A percentile compares a stretch with the other conserved stretches of the same genome.
These are phyloP conservation scores for Panicum hallii DNA, from an alignment of 202 grass and related monocot genomes.

Conservation along the genomic window DNA sequence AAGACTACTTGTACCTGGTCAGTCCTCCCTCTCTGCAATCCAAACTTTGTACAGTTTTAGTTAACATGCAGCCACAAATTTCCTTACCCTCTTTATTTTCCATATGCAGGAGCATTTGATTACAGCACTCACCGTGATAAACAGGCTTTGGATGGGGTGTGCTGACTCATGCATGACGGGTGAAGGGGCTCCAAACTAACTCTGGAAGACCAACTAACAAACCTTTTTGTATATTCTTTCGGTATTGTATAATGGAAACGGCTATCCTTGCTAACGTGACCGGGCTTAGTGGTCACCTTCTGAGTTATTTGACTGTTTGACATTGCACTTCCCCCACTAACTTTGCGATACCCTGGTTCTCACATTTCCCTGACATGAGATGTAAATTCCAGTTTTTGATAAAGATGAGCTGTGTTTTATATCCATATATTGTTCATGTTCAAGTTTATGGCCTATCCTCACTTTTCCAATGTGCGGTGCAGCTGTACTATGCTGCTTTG, in stretches of 20 bases:
- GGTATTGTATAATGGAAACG: slow-evolving; percentile 55
- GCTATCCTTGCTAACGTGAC: slow-evolving; percentile 36
- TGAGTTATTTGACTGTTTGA: slow-evolving; percentile 37
- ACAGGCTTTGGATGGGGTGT: slow-evolving; percentile 9
- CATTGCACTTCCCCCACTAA: background rate
- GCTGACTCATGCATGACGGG: slow-evolving; percentile 25
- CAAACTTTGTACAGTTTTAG: background rate
- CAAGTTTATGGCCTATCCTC: background rate
- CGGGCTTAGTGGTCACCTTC: background rate
- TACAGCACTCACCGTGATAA: slow-evolving; percentile 9
- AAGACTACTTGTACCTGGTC: slow-evolving; percentile 25
- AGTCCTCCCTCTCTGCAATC: background rate
- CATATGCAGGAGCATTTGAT: slow-evolving; percentile 16
- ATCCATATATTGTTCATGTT: background rate
- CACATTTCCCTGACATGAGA: background rate
- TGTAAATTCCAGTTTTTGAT: slow-evolving; percentile 50
- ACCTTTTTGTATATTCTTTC: slow-evolving; percentile 48
- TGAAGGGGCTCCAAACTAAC: slow-evolving; percentile 37
- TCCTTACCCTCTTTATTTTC: background rate
- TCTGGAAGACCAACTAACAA: slow-evolving; percentile 24
- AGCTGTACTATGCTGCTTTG: background rate
- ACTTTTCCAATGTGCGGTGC: background rate
- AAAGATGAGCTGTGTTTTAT: slow-evolving; percentile 38
- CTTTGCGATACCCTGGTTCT: slow-evolving; percentile 22
- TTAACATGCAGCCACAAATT: background rate